phyloP scores from a whole-genome alignment of 2,329 filamentous ascomycete genomes.

The Cladophialophora immunda region DNA sequence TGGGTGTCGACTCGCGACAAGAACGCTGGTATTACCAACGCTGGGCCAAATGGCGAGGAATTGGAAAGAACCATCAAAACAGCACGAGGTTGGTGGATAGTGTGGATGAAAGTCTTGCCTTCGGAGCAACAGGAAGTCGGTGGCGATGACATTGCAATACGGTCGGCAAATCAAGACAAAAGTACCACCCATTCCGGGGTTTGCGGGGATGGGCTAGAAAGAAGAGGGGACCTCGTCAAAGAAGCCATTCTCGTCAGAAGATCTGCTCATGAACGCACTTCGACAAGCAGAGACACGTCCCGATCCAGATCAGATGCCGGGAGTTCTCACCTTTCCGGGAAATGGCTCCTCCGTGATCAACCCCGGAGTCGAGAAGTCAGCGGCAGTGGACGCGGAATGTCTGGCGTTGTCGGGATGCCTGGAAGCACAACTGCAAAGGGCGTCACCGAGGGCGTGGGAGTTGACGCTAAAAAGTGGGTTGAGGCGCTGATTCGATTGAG shows the following conservation, averaged over 20 bases:
- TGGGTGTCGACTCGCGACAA: conserved; percentile 58
- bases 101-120: conserved; percentile 63
- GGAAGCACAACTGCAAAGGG: conserved; percentile 34
- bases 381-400: conserved; percentile 17
- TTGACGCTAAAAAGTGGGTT: conserved; percentile 58
- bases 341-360: conserved; percentile 42
- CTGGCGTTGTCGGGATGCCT: not conserved
- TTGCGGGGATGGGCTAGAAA: not conserved
- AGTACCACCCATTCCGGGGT: not conserved
- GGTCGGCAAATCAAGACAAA: conserved; percentile 13
- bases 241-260: conserved; percentile 58
- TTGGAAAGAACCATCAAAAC: conserved; percentile 70
- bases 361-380: conserved; percentile 46
- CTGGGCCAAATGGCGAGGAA: conserved; percentile 52
- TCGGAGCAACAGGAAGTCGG: not conserved
- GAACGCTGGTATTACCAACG: not conserved
- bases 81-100: conserved; percentile 71
- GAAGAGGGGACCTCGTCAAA: conserved; percentile 35
- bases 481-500: conserved; percentile 56
- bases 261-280: conserved; percentile 50
- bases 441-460: conserved; percentile 53
- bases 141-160: conserved; percentile 9
- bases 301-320: conserved; percentile 45
- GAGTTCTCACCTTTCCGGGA: conserved; percentile 37
- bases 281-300: conserved; percentile 44